Percentiles rank a stretch among this genome's conserved stretches.
These are phyloP conservation scores for Ogataea pignaliae DNA, from an alignment of 805 yeast genomes.

Conservation along the genomic window DNA sequence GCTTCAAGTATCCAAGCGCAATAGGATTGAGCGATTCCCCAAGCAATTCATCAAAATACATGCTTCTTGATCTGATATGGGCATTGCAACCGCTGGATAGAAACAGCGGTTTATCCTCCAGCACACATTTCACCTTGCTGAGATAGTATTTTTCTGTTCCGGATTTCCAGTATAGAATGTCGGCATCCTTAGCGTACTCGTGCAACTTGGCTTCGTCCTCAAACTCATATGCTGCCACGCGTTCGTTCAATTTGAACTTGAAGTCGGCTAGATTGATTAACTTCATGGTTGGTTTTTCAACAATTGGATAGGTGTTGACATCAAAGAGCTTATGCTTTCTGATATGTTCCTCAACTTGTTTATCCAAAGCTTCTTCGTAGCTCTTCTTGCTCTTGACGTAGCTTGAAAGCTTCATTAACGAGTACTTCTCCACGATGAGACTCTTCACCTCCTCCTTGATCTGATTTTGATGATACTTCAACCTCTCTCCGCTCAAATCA, in stretches of 20 bases:
- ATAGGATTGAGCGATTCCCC: not conserved
- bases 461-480: conserved; percentile 9
- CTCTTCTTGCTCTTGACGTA: not conserved
- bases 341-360: conserved; percentile 13
- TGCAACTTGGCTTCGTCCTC: conserved; percentile 13
- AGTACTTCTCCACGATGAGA: conserved; percentile 6
- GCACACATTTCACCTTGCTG: conserved; percentile 6
- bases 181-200: conserved; percentile 14
- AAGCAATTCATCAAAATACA: conserved; percentile 3
- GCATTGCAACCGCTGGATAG: conserved; percentile 7
- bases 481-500: conserved; percentile 23
- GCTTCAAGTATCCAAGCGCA: no score
- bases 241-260: conserved; percentile 12
- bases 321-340: conserved; percentile 10
- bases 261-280: conserved; percentile 10
- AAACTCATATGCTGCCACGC: conserved; percentile 12
- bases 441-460: conserved; percentile 8
- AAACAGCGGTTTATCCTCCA: conserved; percentile 3
- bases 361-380: conserved; percentile 4
- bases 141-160: conserved; percentile 10
- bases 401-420: not conserved
- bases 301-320: conserved; percentile 17
- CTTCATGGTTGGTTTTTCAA: conserved; percentile 18
- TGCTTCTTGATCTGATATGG: conserved; percentile 7
- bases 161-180: conserved; percentile 12